Conservation (phyloP, 2,329 filamentous ascomycete species). For the Apiospora phragmitis region DNA sequence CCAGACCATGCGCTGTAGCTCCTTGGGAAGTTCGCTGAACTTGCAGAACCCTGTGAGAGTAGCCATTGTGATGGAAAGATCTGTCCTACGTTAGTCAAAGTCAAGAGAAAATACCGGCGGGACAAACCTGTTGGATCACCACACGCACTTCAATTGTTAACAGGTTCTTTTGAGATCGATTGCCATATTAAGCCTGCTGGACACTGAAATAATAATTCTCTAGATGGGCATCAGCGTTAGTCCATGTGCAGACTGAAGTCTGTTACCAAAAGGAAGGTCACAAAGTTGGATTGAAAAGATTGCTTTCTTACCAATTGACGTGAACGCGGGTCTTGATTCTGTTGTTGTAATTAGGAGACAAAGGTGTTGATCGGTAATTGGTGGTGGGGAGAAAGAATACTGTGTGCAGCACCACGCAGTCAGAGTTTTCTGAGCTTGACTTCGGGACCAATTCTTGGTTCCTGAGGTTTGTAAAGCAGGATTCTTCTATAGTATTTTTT, state of each 20-base stretch:
- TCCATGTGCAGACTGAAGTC: no score
- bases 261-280: no score
- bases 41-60: not conserved
- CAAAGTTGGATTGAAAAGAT: no score
- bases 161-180: no score
- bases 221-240: no score
- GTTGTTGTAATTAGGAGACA: not conserved
- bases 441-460: not conserved
- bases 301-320: not conserved
- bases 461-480: not conserved
- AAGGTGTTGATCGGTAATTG: not conserved
- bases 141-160: no score
- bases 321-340: not conserved
- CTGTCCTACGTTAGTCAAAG: not conserved
- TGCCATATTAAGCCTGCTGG: no score
- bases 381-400: not conserved
- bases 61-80: not conserved
- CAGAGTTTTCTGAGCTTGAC: not conserved
- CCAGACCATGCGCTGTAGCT: not conserved
- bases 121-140: not conserved
- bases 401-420: not conserved
- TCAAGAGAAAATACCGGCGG: not conserved
- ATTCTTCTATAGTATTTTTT: not conserved
- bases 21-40: not conserved
- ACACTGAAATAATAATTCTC: no score